Conservation (phyloP, 192 early-diverging fungal species). For the Linnemannia hyalina region DNA sequence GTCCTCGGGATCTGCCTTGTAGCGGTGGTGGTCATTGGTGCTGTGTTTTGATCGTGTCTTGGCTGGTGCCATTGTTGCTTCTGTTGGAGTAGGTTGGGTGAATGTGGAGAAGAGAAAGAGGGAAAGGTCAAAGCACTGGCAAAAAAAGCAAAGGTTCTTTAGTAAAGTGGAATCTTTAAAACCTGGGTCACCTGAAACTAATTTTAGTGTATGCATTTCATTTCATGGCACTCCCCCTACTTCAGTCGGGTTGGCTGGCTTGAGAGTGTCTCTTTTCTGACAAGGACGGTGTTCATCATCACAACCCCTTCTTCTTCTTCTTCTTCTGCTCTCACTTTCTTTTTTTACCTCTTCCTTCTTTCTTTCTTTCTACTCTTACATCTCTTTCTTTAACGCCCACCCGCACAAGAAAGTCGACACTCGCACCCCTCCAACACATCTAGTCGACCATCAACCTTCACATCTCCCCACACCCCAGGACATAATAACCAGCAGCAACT, state of each 20-base stretch:
- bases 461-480: not conserved
- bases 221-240: not conserved
- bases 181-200: too few species aligned
- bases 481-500: not conserved
- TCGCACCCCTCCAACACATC: too few species aligned
- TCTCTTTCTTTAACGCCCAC: not conserved
- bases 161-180: too few species aligned
- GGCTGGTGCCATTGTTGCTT: constrained; percentile 25
- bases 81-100: not conserved
- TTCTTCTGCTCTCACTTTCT: not conserved
- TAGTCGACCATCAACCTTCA: too few species aligned
- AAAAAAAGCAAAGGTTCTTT: not conserved
- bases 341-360: not conserved
- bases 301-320: not conserved
- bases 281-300: constrained; percentile 1
- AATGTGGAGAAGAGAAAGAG: not conserved
- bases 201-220: too few species aligned
- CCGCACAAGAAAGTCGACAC: too few species aligned
- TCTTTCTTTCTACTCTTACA: not conserved
- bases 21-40: not conserved
- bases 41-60: constrained; percentile 37
- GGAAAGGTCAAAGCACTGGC: not conserved
- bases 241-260: not conserved
- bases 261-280: not conserved
- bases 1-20: constrained; percentile 52